A percentile compares a stretch with the other conserved stretches of the same genome.
Conservation (phyloP, 192 early-diverging fungal genomes). For the Podila minutissima region DNA sequence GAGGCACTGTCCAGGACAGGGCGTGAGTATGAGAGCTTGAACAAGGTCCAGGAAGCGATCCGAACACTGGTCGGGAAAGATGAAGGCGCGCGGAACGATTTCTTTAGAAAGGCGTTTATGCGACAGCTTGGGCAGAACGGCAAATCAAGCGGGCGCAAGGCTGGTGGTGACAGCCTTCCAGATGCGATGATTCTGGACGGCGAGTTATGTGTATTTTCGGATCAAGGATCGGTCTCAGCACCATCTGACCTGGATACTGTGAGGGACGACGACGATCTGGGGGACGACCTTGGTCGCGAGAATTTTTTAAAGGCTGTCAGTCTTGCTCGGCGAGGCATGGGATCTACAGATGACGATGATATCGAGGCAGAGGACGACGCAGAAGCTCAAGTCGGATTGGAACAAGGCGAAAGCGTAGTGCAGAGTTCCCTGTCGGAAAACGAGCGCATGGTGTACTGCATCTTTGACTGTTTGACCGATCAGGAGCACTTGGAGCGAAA, state of each 20-base stretch:
- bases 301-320: slow-evolving; percentile 25
- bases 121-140: background rate
- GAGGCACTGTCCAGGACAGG: slow-evolving; percentile 56
- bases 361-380: background rate
- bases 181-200: slow-evolving; percentile 55
- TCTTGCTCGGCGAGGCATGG: slow-evolving; percentile 1
- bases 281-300: slow-evolving; percentile 20
- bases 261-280: background rate
- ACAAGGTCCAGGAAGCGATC: slow-evolving; percentile 25
- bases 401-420: slow-evolving; percentile 20
- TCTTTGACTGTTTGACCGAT: slow-evolving; percentile 58
- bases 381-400: slow-evolving; percentile 10
- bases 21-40: slow-evolving; percentile 28
- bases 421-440: slow-evolving; percentile 5
- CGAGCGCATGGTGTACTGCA: slow-evolving; percentile 50
- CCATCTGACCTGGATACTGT: background rate
- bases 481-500: slow-evolving; percentile 41
- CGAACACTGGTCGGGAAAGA: background rate
- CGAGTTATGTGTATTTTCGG: slow-evolving; percentile 57
- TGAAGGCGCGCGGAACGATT: background rate
- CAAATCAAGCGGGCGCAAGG: background rate
- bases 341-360: slow-evolving; percentile 7
- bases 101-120: slow-evolving; percentile 17
- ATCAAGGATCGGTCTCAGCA: background rate
- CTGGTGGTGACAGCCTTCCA: background rate